Conservation (phyloP, 2,329 filamentous ascomycete species). For the Xylaria hypoxylon region DNA sequence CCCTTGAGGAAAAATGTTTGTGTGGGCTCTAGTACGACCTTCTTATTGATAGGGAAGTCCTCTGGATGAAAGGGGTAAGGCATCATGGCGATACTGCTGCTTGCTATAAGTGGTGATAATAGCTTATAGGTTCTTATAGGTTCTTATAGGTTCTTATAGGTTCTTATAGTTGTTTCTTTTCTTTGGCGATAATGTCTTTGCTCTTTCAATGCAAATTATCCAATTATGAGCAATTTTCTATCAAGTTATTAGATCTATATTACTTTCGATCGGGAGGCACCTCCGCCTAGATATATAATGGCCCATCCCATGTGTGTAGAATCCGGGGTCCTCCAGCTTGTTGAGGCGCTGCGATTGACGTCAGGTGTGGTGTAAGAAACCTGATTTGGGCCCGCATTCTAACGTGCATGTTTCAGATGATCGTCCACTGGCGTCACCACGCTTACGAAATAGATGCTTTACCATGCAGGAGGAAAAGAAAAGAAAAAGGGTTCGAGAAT, state of each 20-base stretch:
- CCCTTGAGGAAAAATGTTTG: slow-evolving; percentile 49
- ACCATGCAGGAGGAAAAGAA: slow-evolving; percentile 5
- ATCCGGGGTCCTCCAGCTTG: slow-evolving; percentile 23
- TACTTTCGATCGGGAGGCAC: slow-evolving; percentile 1
- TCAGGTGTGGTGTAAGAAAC: slow-evolving; percentile 37
- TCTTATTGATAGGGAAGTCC: slow-evolving; percentile 51
- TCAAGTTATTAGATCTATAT: slow-evolving; percentile 1
- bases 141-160: too few species aligned
- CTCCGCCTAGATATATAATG: slow-evolving; percentile 17
- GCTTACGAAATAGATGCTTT: slow-evolving; percentile 10
- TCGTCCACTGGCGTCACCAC: slow-evolving; percentile 35
- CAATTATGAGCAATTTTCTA: slow-evolving; percentile 20
- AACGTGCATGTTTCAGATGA: slow-evolving; percentile 27
- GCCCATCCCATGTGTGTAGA: background rate
- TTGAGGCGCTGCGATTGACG: slow-evolving; percentile 35
- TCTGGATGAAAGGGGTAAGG: slow-evolving; percentile 51
- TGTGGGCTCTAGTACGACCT: slow-evolving; percentile 44
- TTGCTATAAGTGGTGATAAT: background rate
- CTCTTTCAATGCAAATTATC: slow-evolving; percentile 9
- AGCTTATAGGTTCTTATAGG: background rate
- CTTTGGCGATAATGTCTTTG: slow-evolving; percentile 7
- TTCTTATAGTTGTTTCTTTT: background rate
- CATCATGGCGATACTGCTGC: slow-evolving; percentile 40
- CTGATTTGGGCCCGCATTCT: slow-evolving; percentile 35
- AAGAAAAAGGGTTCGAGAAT: slow-evolving; percentile 10